phyloP scores from a whole-genome alignment of 2,329 filamentous ascomycete genomes.

The Trichoderma citrinoviride region DNA sequence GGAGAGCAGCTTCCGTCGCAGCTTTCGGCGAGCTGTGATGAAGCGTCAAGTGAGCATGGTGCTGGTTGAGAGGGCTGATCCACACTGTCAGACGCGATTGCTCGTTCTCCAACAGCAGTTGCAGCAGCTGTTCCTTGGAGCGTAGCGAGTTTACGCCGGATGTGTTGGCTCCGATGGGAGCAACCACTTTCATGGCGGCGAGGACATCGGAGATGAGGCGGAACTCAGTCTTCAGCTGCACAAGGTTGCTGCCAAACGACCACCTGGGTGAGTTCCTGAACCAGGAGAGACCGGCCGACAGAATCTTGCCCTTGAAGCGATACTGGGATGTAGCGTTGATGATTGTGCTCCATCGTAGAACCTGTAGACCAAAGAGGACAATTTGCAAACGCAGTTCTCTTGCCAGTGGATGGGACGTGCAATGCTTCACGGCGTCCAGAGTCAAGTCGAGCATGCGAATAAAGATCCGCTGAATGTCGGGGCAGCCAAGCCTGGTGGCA shows the following conservation, averaged over 20 bases:
- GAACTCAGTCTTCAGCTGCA: constrained; percentile 92
- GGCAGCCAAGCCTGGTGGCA: constrained; percentile 80
- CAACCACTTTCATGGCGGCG: constrained; percentile 61
- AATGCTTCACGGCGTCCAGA: constrained; percentile 67
- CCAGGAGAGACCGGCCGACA: constrained; percentile 86
- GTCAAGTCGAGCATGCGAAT: constrained; percentile 77
- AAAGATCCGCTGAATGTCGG: constrained; percentile 79
- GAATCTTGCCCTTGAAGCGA: constrained; percentile 82
- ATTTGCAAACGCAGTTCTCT: constrained; percentile 90
- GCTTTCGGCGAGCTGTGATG: constrained; percentile 44
- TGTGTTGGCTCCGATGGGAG: constrained; percentile 54
- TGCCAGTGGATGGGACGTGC: constrained; percentile 78
- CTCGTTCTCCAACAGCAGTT: constrained; percentile 79
- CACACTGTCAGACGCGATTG: constrained; percentile 81
- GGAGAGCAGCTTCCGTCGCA: constrained; percentile 46
- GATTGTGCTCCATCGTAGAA: constrained; percentile 70
- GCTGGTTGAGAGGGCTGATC: constrained; percentile 75
- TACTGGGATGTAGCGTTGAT: constrained; percentile 65
- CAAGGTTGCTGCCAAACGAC: constrained; percentile 91
- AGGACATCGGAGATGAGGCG: constrained; percentile 76
- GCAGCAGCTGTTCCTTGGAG: constrained; percentile 78
- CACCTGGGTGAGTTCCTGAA: constrained; percentile 80
- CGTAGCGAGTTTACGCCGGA: constrained; percentile 63
- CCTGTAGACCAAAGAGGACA: constrained; percentile 74
- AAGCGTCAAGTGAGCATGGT: constrained; percentile 38